phyloP scores from a whole-genome alignment of 352 stramenopile species.

The Phytophthora melonis region DNA sequence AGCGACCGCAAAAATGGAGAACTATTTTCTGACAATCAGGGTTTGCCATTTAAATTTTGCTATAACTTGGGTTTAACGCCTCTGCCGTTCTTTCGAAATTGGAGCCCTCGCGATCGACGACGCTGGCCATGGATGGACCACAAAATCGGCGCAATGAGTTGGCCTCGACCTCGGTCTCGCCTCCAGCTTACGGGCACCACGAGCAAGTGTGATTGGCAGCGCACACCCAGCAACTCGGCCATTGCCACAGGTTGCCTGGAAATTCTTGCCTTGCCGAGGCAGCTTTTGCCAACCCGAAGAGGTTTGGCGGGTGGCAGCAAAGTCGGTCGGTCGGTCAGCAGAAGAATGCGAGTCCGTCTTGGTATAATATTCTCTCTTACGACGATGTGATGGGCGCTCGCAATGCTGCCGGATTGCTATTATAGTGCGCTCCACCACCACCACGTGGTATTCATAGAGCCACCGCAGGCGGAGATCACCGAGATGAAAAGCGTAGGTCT shows the following conservation, averaged over 20 bases:
- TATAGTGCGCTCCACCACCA: too few species aligned
- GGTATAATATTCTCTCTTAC: neutral
- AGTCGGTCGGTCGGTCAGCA: neutral
- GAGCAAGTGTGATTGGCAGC: neutral
- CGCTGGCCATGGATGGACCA: conserved; percentile 9
- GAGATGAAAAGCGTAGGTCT: conserved; percentile 37
- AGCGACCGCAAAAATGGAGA: neutral
- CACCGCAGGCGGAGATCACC: conserved; percentile 16
- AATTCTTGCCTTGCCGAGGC: conserved; percentile 16
- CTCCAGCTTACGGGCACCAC: neutral
- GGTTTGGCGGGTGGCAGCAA: neutral
- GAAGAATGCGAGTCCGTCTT: conserved; percentile 16
- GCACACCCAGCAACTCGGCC: neutral
- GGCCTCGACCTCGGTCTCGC: neutral
- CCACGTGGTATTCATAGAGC: neutral
- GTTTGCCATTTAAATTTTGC: neutral
- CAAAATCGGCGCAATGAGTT: conserved; percentile 20
- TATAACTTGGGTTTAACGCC: neutral
- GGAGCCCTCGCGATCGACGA: conserved; percentile 29
- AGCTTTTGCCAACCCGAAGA: neutral
- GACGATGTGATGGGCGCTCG: neutral
- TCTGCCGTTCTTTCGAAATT: conserved; percentile 23
- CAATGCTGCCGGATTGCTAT: neutral
- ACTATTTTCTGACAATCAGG: neutral
- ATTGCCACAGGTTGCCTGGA: conserved; percentile 13